phyloP scores from a whole-genome alignment of 306 rosid species.

The Dalbergia cultrata region DNA sequence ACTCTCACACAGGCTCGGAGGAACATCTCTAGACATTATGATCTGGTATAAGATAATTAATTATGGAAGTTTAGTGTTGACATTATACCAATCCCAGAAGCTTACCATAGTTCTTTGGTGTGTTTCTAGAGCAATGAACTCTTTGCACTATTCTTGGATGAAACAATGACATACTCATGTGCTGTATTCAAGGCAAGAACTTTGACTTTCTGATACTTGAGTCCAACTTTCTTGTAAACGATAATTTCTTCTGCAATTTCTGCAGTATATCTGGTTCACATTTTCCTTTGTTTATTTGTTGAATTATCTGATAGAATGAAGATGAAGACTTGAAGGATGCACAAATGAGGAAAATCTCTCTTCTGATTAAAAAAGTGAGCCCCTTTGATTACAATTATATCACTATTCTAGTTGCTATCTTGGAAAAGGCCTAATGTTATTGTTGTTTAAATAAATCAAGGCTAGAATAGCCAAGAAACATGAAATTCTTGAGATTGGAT shows the following conservation, averaged over 20 bases:
- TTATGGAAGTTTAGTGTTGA: neutral
- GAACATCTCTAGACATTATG: slow-evolving; percentile 92
- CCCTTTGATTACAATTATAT: neutral
- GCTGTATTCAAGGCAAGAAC: slow-evolving; percentile 83
- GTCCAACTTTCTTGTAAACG: neutral
- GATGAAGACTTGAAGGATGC: slow-evolving; percentile 81
- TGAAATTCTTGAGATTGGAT: slow-evolving; percentile 88
- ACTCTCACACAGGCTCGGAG: slow-evolving; percentile 90
- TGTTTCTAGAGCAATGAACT: slow-evolving; percentile 85
- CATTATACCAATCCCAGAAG: too few relatives aligned
- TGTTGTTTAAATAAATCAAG: slow-evolving; percentile 47
- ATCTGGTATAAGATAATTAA: slow-evolving; percentile 64
- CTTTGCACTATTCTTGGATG: slow-evolving; percentile 86
- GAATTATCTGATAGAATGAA: slow-evolving; percentile 56
- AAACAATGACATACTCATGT: slow-evolving; percentile 86
- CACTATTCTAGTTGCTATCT: neutral
- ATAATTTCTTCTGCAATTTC: slow-evolving; percentile 19
- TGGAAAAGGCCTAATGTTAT: slow-evolving; percentile 12
- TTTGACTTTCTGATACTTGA: neutral
- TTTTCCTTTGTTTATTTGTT: neutral
- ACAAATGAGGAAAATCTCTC: slow-evolving; percentile 76
- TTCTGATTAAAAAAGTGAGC: slow-evolving; percentile 71
- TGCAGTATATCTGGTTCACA: neutral
- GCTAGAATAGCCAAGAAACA: slow-evolving; percentile 71
- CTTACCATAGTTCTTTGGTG: slow-evolving; percentile 19